Base-by-base conservation (phyloP, 2,329 filamentous ascomycete genomes). In the Epichloe sibirici region DNA sequence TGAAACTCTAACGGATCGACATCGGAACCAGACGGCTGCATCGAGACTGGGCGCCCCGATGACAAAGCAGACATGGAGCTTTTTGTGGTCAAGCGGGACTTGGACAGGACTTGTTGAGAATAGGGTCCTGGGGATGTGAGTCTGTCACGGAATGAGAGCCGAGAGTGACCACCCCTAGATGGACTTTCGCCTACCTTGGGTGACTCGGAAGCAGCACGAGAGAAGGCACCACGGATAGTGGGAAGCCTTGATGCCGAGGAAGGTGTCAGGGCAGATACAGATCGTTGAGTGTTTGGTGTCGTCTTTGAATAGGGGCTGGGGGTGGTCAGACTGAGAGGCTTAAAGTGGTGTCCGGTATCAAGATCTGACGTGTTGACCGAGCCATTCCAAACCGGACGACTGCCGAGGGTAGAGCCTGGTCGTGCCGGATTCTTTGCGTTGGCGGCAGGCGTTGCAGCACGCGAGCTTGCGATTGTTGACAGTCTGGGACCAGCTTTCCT, bases 331-430 rank as follows among this genome's bases (percentile, higher is more conserved):
- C 68, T 78, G 11, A 84, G 67, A 11, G 83, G 79, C 59, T 80
- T 84, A 68, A 82, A 85, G 63, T 81, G 80, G 65, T 86, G 82
- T 28, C 83, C 82, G n/a, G 79, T 77, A 35, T 84, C 76, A n/a
- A 82, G 71, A 55, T 82, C 77, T 6, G 70, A 70, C 4, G 79
- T 77, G 60, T 85, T 88, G 5, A 82, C 79, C 34, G 82, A 86
- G 11, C 62, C 63, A 62, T 83, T 91, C 88, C 88, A 93, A 53
- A 82, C 77, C 3, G 88, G 88, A 49, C 85, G 81, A 53, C 78
- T 73, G 53, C 77, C 64, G 37, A 74, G 58, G 11, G 72, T 72
- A 2, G 74, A 70, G 40, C 70, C 63, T 52, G 77, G 71, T 49
- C 75, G 71, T n/a, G n/a, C 51, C 51, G 74, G 65, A 48, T 70